Conservation (phyloP, 176 grass and related monocot species). For the Musa itinerans region DNA sequence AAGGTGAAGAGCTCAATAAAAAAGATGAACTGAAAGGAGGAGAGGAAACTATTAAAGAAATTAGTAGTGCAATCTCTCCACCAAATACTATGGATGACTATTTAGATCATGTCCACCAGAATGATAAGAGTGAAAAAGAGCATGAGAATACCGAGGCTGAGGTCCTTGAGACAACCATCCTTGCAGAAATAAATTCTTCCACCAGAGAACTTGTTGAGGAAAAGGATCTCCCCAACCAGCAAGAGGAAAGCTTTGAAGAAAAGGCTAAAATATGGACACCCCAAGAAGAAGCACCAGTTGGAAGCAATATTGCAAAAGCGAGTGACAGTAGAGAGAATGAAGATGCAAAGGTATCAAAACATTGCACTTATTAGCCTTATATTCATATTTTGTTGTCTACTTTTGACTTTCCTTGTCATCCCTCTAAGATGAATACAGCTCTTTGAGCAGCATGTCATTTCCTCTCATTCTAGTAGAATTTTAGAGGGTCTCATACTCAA, state of each 20-base stretch:
- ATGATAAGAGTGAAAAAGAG: background rate
- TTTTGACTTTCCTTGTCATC: background rate
- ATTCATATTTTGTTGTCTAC: background rate
- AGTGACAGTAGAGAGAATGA: background rate
- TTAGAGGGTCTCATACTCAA: too few species aligned
- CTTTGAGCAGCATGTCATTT: background rate
- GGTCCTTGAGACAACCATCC: background rate
- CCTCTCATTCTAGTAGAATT: background rate
- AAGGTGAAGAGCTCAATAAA: background rate
- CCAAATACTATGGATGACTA: too few species aligned
- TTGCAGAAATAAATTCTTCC: background rate
- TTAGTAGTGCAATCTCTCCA: background rate
- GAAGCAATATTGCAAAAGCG: background rate
- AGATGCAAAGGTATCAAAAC: background rate
- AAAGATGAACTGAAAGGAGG: background rate
- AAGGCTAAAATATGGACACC: background rate
- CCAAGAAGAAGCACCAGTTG: background rate
- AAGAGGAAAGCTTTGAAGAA: background rate
- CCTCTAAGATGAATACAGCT: background rate
- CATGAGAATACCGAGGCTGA: background rate
- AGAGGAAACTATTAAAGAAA: background rate
- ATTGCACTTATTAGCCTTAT: background rate
- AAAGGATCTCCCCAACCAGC: background rate
- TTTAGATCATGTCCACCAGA: background rate
- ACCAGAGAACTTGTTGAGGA: background rate